Percentiles rank a stretch among this genome's conserved stretches.
Evolutionary conservation across 306 rosid genomes (phyloP).

Genomic region (Cicer yamashitae): DNA sequence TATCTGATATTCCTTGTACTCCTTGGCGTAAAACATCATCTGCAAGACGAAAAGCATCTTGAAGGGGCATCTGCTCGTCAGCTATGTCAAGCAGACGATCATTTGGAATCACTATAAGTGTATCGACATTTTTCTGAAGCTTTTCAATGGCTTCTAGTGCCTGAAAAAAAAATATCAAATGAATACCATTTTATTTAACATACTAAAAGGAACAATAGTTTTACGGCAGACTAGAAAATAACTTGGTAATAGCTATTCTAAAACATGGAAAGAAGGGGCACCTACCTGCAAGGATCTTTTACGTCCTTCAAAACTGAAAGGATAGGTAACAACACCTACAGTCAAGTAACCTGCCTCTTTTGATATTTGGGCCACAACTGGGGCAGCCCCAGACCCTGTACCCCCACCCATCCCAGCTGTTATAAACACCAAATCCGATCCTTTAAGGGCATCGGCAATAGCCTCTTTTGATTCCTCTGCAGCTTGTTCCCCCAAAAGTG

Average conservation of each 20-base stretch:
- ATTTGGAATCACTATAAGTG: slow-evolving; percentile 95
- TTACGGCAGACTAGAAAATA: neutral
- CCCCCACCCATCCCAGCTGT: slow-evolving; percentile 99
- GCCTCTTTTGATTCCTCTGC: slow-evolving; percentile 95
- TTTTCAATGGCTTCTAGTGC: slow-evolving; percentile 97
- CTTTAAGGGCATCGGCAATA: slow-evolving; percentile 85
- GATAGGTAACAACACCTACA: slow-evolving; percentile 96
- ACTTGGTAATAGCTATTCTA: neutral
- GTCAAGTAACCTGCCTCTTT: slow-evolving; percentile 97
- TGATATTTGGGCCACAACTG: slow-evolving; percentile 93
- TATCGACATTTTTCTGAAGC: slow-evolving; percentile 94
- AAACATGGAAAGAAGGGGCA: slow-evolving; percentile 50
- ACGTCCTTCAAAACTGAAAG: slow-evolving; percentile 97
- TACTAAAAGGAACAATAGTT: neutral
- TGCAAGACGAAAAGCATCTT: slow-evolving; percentile 95
- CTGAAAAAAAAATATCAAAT: slow-evolving; percentile 54
- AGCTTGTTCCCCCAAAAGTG: slow-evolving; percentile 96
- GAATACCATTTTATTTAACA: slow-evolving; percentile 9
- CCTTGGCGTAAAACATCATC: slow-evolving; percentile 99
- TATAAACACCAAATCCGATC: slow-evolving; percentile 95
- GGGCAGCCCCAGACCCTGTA: slow-evolving; percentile 99
- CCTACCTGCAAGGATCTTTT: slow-evolving; percentile 97
- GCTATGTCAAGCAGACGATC: slow-evolving; percentile 98
- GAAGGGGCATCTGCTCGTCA: slow-evolving; percentile 96
- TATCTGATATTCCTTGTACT: slow-evolving; percentile 99